Evolutionary conservation across 208 protist species (phyloP), one percentile per base, ranked within the genome.

Genomic region (Porcisia deanei): DNA sequence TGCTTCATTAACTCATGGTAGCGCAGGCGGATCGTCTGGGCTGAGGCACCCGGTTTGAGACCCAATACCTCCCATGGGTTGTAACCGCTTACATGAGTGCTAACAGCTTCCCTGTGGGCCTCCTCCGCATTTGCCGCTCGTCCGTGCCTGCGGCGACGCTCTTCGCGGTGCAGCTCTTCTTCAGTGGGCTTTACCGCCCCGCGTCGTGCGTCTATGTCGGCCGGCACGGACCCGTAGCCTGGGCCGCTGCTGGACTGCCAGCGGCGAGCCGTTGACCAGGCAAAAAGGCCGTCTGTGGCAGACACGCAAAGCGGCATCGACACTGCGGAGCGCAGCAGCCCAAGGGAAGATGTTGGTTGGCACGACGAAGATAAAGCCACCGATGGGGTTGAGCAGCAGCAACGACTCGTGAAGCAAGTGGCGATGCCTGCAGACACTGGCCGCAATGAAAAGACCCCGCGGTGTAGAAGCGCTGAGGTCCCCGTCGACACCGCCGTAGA

Each of bases 1-100:
- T 93, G 77, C 73, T 88, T 86, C 90, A 96, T 93, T 59, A 97
- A 82, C 73, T 94, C 87, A 76, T 97, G 93, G 67, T 97, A 97
- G 69, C 90, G 88, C 64, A 90, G 70, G 22, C 93, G 88, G 22
- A 97, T 81, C n/a, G 84, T 89, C 60, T 96, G 89, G 3, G 82
- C 81, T 0, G 90, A 88, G 30, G 86, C 89, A n/a, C 91, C 91
- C 0, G 90, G 75, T 80, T 91, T 89, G 59, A 97, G 75, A 18
- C 91, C 91, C 22, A 97, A 84, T 64, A 97, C 91, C 61, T 86
- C 83, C 90, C 91, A 97, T 30, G 93, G 93, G 75, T 96, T 89
- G 86, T 97, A 97, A n/a, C 85, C 90, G 34, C 72, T 79, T 25
- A 88, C 85, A 45, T 86, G 71, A 2, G 85, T 82, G 58, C 65